Evolutionary conservation across 2,329 filamentous ascomycete species (phyloP).

Genomic region (Fonsecaea multimorphosa): DNA sequence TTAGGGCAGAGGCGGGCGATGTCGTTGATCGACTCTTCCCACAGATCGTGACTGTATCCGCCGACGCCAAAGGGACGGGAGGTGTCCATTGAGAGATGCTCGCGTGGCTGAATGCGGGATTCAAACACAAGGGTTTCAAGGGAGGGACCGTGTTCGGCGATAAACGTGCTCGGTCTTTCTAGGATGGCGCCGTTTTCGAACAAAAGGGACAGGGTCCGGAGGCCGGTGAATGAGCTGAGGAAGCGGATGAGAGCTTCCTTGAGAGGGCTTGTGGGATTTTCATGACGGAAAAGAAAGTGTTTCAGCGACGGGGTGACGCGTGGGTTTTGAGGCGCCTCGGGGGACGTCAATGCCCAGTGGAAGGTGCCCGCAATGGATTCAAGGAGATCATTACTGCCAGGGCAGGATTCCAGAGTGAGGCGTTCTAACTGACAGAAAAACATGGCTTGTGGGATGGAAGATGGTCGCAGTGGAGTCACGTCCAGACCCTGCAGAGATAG

Average conservation of each 20-base stretch:
- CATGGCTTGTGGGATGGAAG: constrained; percentile 28
- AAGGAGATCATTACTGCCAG: constrained; percentile 34
- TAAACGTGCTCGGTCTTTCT: constrained; percentile 33
- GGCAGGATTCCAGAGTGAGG: constrained; percentile 37
- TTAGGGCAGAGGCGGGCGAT: constrained; percentile 38
- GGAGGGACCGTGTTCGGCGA: constrained; percentile 37
- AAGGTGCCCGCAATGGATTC: constrained; percentile 34
- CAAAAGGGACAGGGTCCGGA: constrained; percentile 36
- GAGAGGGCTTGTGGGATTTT: constrained; percentile 32
- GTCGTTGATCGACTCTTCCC: constrained; percentile 39
- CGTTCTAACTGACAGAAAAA: constrained; percentile 36
- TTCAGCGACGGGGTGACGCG: constrained; percentile 28
- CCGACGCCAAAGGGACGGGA: constrained; percentile 39
- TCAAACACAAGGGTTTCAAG: constrained; percentile 38
- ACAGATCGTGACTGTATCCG: constrained; percentile 40
- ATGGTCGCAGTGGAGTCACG: constrained; percentile 30
- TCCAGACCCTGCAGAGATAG: constrained; percentile 36
- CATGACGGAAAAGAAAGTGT: constrained; percentile 38
- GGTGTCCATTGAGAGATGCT: constrained; percentile 37
- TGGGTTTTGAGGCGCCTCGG: constrained; percentile 29
- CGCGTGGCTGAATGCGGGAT: constrained; percentile 40
- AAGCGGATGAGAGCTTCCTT: constrained; percentile 36
- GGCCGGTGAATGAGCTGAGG: constrained; percentile 38
- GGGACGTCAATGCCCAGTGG: constrained; percentile 29
- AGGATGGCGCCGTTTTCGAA: constrained; percentile 39